phyloP scores from a whole-genome alignment of 331 rosid species.

The Acacia concinna region DNA sequence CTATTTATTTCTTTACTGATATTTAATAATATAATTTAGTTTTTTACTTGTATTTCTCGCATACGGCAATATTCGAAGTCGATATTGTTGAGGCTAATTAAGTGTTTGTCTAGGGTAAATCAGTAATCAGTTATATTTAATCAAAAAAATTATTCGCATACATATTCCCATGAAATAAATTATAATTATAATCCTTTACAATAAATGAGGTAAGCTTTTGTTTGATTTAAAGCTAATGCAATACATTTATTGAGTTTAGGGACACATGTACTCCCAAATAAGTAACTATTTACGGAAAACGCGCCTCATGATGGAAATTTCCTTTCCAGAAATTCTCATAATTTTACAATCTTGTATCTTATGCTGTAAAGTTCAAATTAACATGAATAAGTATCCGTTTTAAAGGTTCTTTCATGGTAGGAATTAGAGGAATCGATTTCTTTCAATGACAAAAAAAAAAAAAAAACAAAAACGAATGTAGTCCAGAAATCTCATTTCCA shows the following conservation, averaged over 20 bases:
- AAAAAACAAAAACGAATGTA: too few relatives aligned
- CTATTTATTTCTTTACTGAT: not conserved
- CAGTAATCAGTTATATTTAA: too few relatives aligned
- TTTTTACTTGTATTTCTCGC: not conserved
- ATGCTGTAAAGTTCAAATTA: not conserved
- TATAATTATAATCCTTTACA: too few relatives aligned
- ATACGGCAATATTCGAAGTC: not conserved
- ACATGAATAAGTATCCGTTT: not conserved
- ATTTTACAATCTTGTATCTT: not conserved
- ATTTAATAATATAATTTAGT: constrained; percentile 16
- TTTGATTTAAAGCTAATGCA: not conserved
- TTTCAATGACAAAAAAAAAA: too few relatives aligned
- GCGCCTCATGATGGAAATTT: not conserved
- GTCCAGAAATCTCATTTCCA: too few relatives aligned
- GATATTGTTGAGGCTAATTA: not conserved
- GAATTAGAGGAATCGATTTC: not conserved
- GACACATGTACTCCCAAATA: not conserved
- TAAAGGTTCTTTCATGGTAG: not conserved
- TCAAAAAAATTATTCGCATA: too few relatives aligned
- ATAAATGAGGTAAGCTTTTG: too few relatives aligned
- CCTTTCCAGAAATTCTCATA: not conserved
- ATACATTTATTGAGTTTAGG: not conserved
- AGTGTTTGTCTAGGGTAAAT: not conserved
- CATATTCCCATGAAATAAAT: too few relatives aligned
- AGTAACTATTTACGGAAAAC: not conserved